A percentile compares a stretch with the other conserved stretches of the same genome.
phyloP scores from a whole-genome alignment of 176 grass and related monocot species.

The Lolium rigidum region DNA sequence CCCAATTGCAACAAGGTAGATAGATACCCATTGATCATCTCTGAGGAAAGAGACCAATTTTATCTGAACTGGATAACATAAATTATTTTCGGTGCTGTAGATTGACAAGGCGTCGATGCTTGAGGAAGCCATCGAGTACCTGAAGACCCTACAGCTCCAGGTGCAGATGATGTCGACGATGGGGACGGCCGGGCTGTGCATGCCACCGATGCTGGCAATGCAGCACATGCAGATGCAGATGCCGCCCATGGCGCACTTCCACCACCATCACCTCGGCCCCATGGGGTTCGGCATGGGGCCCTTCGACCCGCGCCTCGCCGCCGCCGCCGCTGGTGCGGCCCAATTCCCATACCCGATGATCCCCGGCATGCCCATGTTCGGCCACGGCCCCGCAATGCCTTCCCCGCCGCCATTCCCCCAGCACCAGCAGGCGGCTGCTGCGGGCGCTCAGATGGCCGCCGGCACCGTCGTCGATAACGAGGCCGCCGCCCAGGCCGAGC shows the following conservation, averaged over 20 bases:
- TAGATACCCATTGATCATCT: neutral
- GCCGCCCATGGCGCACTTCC: constrained; percentile 48
- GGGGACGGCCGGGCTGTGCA: constrained; percentile 35
- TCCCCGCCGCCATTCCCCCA: neutral
- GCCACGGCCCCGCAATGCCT: neutral
- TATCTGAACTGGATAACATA: too few relatives aligned
- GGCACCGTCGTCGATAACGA: neutral
- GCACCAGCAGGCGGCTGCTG: neutral
- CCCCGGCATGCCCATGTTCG: constrained; percentile 33
- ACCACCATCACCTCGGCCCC: constrained; percentile 28
- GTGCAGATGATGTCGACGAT: constrained; percentile 68
- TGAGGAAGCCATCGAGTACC: constrained; percentile 82
- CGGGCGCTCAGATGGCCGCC: neutral
- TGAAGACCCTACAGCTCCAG: constrained; percentile 74
- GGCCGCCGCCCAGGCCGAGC: neutral
- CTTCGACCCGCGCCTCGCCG: constrained; percentile 38
- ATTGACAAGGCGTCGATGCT: constrained; percentile 86
- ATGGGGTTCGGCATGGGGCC: constrained; percentile 46
- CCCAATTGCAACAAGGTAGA: constrained; percentile 72
- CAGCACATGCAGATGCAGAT: constrained; percentile 47
- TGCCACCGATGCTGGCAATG: constrained; percentile 48
- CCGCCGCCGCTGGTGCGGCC: neutral
- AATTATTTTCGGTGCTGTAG: neutral
- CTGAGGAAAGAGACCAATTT: neutral
- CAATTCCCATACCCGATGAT: constrained; percentile 38